These are phyloP conservation scores for Geotrichum klebahnii DNA, from an alignment of 1,139 yeast genomes.

Conservation along the genomic window DNA sequence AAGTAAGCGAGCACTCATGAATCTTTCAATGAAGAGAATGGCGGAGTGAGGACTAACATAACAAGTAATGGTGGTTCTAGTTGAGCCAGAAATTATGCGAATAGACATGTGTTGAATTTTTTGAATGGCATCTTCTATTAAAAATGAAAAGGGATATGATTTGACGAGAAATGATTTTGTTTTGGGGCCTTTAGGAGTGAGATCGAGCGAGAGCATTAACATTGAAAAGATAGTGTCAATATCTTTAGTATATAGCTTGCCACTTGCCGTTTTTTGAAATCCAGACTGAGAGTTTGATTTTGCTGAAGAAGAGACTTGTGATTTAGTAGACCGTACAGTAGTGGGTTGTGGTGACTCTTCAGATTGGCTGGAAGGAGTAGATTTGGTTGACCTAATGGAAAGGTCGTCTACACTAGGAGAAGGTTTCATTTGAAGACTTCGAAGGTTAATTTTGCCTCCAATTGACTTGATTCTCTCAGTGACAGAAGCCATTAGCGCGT, in stretches of 20 bases:
- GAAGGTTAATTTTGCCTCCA: neutral
- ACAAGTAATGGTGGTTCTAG: constrained; percentile 59
- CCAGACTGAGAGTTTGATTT: neutral
- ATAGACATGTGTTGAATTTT: constrained; percentile 51
- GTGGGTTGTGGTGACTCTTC: neutral
- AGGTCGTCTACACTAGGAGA: neutral
- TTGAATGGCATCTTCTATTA: constrained; percentile 49
- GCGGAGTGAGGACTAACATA: constrained; percentile 55
- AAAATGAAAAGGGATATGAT: constrained; percentile 52
- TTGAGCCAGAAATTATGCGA: constrained; percentile 41
- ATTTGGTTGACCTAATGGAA: neutral
- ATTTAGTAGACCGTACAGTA: neutral
- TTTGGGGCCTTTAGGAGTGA: constrained; percentile 38
- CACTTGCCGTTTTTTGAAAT: constrained; percentile 14
- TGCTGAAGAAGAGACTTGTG: neutral
- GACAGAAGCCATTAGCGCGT: neutral
- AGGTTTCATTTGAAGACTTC: neutral
- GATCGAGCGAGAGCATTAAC: constrained; percentile 49
- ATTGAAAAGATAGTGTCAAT: constrained; percentile 37
- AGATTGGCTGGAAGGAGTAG: neutral
- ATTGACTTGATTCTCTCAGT: constrained; percentile 1
- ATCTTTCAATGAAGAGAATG: constrained; percentile 47
- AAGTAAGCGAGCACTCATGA: constrained; percentile 62
- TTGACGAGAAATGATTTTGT: constrained; percentile 20
- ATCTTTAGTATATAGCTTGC: constrained; percentile 18